phyloP scores from a whole-genome alignment of 225 moss, liverwort and hornwort genomes.

The Polytrichum formosum region DNA sequence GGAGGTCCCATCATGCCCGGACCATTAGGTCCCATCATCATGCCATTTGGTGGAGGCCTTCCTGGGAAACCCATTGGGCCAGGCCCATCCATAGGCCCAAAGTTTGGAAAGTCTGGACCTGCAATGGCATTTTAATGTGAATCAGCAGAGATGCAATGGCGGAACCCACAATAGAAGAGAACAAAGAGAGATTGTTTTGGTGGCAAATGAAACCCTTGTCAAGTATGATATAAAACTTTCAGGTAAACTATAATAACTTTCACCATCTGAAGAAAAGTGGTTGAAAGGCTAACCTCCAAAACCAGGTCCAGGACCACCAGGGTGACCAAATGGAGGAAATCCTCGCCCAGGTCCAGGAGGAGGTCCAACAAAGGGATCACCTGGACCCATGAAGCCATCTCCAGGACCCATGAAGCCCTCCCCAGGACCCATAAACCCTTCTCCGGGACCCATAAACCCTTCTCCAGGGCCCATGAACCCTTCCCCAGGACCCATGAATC shows the following conservation, averaged over 20 bases:
- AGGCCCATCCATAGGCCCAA: slow-evolving; percentile 92
- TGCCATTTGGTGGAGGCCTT: slow-evolving; percentile 59
- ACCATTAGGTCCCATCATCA: slow-evolving; percentile 87
- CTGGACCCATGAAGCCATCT: slow-evolving; percentile 84
- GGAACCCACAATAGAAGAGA: too few species aligned
- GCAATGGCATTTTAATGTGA: slow-evolving; percentile 23
- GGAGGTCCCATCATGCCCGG: slow-evolving; percentile 96
- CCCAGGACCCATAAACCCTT: slow-evolving; percentile 70
- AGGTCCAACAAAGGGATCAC: slow-evolving; percentile 80
- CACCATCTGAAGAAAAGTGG: background rate
- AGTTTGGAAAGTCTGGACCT: slow-evolving; percentile 90
- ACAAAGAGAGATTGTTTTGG: too few species aligned
- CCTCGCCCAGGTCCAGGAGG: slow-evolving; percentile 92
- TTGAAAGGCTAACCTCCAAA: slow-evolving; percentile 50
- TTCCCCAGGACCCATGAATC: slow-evolving; percentile 73
- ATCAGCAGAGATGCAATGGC: background rate
- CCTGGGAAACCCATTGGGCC: slow-evolving; percentile 91
- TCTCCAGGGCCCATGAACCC: slow-evolving; percentile 60
- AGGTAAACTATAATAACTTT: background rate
- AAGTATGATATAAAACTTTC: too few species aligned
- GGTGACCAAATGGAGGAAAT: slow-evolving; percentile 86
- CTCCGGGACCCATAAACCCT: slow-evolving; percentile 69
- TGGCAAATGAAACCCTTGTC: too few species aligned
- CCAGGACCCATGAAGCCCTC: slow-evolving; percentile 75
- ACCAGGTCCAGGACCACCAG: slow-evolving; percentile 89